Percentiles rank a stretch among this genome's conserved stretches.
These are phyloP conservation scores for Populus nigra DNA, from an alignment of 345 rosid species.

Conservation along the genomic window DNA sequence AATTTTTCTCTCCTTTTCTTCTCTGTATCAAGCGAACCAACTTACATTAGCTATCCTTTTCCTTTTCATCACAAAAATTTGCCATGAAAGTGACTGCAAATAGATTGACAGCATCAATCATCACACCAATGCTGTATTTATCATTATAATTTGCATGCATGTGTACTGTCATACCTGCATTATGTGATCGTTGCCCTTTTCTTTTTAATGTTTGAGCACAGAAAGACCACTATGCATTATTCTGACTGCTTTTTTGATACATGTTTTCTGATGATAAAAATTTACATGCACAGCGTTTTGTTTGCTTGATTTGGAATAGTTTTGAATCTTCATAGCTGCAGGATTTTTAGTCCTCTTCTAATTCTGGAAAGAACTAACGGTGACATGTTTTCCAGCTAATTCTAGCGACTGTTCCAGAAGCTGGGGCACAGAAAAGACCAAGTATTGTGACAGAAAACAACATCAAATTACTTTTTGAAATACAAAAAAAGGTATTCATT, in stretches of 20 bases:
- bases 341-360: not conserved
- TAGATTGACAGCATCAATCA: not conserved
- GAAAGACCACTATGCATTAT: not conserved
- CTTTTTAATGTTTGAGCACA: not conserved
- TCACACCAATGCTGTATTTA: not conserved
- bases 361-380: constrained; percentile 17
- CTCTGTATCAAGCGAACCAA: not conserved
- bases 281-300: not conserved
- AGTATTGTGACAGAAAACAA: constrained; percentile 80
- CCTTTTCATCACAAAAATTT: not conserved
- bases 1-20: not conserved
- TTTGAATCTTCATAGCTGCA: not conserved
- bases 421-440: constrained; percentile 45
- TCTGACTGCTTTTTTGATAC: not conserved
- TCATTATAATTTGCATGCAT: not conserved
- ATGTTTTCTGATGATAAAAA: not conserved
- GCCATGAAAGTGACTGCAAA: not conserved
- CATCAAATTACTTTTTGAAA: constrained; percentile 84
- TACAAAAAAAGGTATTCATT: constrained; percentile 77
- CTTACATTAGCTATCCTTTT: not conserved
- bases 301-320: not conserved
- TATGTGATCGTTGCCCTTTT: not conserved
- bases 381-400: constrained; percentile 57
- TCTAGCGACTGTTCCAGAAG: constrained; percentile 68
- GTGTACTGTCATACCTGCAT: not conserved